Conservation (phyloP, 345 rosid genomes). For the Eucalyptus polyanthemos region DNA sequence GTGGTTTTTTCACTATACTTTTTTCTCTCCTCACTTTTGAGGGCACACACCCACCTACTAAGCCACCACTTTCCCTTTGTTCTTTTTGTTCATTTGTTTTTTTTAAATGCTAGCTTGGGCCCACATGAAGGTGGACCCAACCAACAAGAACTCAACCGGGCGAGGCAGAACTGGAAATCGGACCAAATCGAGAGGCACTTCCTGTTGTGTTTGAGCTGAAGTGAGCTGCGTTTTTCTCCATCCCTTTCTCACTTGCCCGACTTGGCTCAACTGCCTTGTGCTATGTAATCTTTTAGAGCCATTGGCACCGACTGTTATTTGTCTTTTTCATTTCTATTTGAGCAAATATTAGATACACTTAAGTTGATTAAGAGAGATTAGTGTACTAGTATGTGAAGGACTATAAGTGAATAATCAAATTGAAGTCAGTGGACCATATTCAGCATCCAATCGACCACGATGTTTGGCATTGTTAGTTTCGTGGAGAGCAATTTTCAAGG, state of each 20-base stretch:
- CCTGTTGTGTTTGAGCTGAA: neutral
- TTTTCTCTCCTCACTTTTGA: too few species aligned
- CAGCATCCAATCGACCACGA: neutral
- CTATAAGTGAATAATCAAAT: neutral
- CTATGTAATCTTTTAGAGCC: neutral
- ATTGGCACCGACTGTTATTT: neutral
- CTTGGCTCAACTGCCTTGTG: neutral
- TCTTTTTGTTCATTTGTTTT: too few species aligned
- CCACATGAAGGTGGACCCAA: too few species aligned
- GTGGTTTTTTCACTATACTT: too few species aligned
- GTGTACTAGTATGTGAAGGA: neutral
- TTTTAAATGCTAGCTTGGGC: too few species aligned
- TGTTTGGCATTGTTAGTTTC: rapidly evolving
- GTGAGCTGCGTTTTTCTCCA: neutral
- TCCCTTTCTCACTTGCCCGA: neutral
- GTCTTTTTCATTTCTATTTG: neutral
- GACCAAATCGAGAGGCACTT: neutral
- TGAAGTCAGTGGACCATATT: neutral
- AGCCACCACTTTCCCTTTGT: too few species aligned
- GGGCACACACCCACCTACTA: too few species aligned
- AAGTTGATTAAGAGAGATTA: neutral
- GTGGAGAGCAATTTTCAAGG: too few species aligned
- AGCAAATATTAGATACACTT: neutral
- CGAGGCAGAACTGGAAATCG: neutral
- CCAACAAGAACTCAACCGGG: too few species aligned